These are phyloP conservation scores for Dryas drummondii DNA, from an alignment of 306 rosid genomes.

Conservation along the genomic window DNA sequence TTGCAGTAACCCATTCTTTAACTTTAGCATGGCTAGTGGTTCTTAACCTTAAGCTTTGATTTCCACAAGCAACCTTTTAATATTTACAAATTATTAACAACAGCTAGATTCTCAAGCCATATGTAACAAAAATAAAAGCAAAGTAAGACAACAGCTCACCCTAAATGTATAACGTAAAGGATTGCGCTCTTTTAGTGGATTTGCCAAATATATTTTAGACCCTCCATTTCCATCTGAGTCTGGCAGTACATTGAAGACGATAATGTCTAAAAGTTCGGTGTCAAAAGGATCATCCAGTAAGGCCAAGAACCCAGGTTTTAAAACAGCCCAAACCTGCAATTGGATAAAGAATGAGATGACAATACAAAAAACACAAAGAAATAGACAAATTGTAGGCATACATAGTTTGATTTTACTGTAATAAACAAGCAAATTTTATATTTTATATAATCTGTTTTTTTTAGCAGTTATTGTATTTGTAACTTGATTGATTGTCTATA, in stretches of 20 bases:
- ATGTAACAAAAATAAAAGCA: neutral
- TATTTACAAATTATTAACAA: constrained; percentile 3
- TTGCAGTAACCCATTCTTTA: constrained; percentile 39
- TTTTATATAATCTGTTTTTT: neutral
- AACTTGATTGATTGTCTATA: neutral
- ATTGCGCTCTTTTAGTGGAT: constrained; percentile 40
- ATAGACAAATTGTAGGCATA: neutral
- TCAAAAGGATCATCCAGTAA: constrained; percentile 47
- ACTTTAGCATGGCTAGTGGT: constrained; percentile 44
- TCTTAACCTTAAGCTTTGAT: constrained; percentile 36
- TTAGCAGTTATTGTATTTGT: neutral
- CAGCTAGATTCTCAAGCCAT: neutral
- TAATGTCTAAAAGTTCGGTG: constrained; percentile 40
- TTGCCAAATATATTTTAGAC: constrained; percentile 33
- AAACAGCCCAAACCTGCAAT: constrained; percentile 55
- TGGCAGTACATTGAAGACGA: constrained; percentile 39
- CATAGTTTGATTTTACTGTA: neutral
- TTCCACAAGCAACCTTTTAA: constrained; percentile 41
- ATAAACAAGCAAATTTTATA: neutral
- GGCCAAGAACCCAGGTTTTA: constrained; percentile 55
- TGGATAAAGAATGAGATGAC: neutral
- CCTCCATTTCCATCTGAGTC: constrained; percentile 20
- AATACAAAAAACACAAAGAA: neutral
- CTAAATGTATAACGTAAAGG: constrained; percentile 40
- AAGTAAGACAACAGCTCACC: constrained; percentile 22